phyloP scores from a whole-genome alignment of 345 rosid genomes.

The Corchorus capsularis region DNA sequence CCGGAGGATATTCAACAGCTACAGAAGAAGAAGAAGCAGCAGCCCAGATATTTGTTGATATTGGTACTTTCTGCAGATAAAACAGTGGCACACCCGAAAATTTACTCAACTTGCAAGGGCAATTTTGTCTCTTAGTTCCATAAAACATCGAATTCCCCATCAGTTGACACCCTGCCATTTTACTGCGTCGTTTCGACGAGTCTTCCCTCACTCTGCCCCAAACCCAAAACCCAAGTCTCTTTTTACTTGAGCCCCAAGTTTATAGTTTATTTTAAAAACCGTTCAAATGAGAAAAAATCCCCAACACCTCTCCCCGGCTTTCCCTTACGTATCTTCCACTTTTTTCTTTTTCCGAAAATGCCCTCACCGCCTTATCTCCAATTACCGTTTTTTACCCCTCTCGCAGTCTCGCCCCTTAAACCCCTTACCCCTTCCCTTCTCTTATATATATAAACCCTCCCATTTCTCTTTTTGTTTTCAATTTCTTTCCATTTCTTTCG shows the following conservation, averaged over 20 bases:
- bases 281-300: background rate
- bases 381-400: slow-evolving; percentile 12
- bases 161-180: slow-evolving; percentile 43
- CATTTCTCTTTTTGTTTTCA: background rate
- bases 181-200: slow-evolving; percentile 28
- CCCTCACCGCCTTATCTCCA: slow-evolving; percentile 25
- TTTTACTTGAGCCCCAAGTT: slow-evolving; percentile 43
- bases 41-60: slow-evolving; percentile 37
- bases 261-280: background rate
- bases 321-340: background rate
- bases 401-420: slow-evolving; percentile 31
- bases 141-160: slow-evolving; percentile 29
- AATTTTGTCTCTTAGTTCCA: slow-evolving; percentile 25
- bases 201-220: background rate
- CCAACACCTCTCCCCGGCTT: background rate
- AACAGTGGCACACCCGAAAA: slow-evolving; percentile 36
- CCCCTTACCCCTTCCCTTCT: background rate
- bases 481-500: background rate
- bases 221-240: background rate
- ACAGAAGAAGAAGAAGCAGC: slow-evolving; percentile 1
- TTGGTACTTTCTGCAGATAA: slow-evolving; percentile 51
- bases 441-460: background rate
- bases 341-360: slow-evolving; percentile 24
- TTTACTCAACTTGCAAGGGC: slow-evolving; percentile 24
- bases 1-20: slow-evolving; percentile 65